A percentile compares a stretch with the other conserved stretches of the same genome.
Conservation (phyloP, 768 basidiomycete species). For the Lactarius quietus region DNA sequence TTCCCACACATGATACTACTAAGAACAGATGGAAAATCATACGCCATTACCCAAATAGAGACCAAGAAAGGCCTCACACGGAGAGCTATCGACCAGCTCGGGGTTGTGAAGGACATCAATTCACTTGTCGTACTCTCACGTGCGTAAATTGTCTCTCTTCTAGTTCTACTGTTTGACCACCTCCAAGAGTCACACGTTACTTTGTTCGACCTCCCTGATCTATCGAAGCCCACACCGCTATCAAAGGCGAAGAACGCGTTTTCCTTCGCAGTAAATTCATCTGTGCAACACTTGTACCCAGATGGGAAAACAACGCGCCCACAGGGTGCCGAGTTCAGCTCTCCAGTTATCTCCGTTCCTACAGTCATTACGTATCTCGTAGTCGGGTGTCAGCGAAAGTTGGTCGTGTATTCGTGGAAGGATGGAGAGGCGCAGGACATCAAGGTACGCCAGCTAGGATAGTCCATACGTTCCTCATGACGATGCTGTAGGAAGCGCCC, state of each 20-base stretch:
- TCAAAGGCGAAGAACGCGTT: conserved; percentile 76
- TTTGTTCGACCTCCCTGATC: conserved; percentile 69
- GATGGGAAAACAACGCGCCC: conserved; percentile 28
- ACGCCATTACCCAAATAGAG: conserved; percentile 48
- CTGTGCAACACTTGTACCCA: conserved; percentile 44
- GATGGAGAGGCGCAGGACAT: conserved; percentile 75
- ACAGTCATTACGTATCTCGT: conserved; percentile 71
- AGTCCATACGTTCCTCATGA: conserved; percentile 5
- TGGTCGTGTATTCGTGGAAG: conserved; percentile 82
- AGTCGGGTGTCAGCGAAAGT: conserved; percentile 81
- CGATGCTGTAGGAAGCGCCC: conserved; percentile 58
- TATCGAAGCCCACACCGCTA: conserved; percentile 68
- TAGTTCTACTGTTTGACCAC: conserved; percentile 3
- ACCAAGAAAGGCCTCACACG: conserved; percentile 61
- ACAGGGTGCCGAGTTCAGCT: conserved; percentile 23
- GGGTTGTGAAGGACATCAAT: conserved; percentile 80
- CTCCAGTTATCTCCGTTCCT: conserved; percentile 48
- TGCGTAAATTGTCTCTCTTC: conserved; percentile 33
- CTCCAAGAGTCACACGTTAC: conserved; percentile 65
- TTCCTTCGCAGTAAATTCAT: conserved; percentile 73
- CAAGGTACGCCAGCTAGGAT: conserved; percentile 47
- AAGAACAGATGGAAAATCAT: conserved; percentile 33
- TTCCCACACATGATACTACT: not conserved
- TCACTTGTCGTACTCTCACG: conserved; percentile 84
- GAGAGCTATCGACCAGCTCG: conserved; percentile 83